Conservation (phyloP, 805 yeast species). For the Komagataella pastoris region DNA sequence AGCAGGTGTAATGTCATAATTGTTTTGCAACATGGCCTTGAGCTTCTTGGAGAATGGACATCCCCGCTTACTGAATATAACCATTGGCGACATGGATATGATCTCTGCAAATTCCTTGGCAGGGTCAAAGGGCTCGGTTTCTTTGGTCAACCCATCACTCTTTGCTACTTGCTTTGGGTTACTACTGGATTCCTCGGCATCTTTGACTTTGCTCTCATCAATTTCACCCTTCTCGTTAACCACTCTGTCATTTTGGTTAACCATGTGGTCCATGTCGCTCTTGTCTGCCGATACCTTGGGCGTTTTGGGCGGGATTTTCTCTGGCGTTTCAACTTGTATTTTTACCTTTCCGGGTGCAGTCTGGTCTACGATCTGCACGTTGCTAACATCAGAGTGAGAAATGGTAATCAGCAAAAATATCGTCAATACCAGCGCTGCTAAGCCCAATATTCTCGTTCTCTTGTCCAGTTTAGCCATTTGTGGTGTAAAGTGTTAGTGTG, state of each 20-base stretch:
- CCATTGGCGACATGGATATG: slow-evolving; percentile 48
- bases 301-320: neutral
- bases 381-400: slow-evolving; percentile 3
- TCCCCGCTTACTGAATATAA: slow-evolving; percentile 42
- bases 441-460: slow-evolving; percentile 24
- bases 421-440: slow-evolving; percentile 25
- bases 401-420: slow-evolving; percentile 22
- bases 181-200: slow-evolving; percentile 18
- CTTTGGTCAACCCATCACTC: slow-evolving; percentile 4
- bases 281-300: slow-evolving; percentile 2
- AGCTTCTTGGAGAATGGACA: slow-evolving; percentile 72
- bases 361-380: neutral
- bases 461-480: slow-evolving; percentile 6
- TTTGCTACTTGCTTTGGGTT: neutral
- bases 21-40: slow-evolving; percentile 48
- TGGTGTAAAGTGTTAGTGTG: neutral
- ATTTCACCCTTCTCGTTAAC: slow-evolving; percentile 20
- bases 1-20: slow-evolving; percentile 59
- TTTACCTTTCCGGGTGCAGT: neutral
- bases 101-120: slow-evolving; percentile 43
- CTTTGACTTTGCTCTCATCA: slow-evolving; percentile 27
- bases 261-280: slow-evolving; percentile 2
- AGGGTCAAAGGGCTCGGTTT: slow-evolving; percentile 25
- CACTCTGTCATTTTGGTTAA: slow-evolving; percentile 13
- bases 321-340: neutral